Conservation (phyloP, 1,284 basidiomycete genomes). For the Trichosporon sp. region DNA sequence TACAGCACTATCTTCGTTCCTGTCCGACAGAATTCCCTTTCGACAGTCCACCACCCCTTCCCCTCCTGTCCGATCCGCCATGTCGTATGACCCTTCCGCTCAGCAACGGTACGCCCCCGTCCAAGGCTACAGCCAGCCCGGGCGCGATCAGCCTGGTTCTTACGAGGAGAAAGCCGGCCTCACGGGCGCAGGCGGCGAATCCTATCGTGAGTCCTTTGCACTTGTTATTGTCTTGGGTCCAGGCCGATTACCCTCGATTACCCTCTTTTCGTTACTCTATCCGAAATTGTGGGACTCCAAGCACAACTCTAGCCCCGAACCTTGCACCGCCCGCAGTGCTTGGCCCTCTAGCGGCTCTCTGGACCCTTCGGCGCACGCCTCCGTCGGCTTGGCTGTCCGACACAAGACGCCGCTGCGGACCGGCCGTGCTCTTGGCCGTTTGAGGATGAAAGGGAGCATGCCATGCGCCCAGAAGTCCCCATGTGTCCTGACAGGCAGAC, state of each 20-base stretch:
- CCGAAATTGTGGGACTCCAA: conserved; percentile 4
- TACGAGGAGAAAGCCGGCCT: background rate
- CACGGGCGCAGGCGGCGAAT: background rate
- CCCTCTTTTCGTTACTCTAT: background rate
- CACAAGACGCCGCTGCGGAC: conserved; percentile 2
- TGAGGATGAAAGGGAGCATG: background rate
- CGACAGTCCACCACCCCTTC: background rate
- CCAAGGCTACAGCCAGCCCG: conserved; percentile 33
- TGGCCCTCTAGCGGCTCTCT: background rate
- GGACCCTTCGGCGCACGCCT: background rate
- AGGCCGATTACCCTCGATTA: background rate
- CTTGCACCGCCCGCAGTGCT: background rate
- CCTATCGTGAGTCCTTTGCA: conserved; percentile 10
- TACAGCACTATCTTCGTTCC: conserved; percentile 1
- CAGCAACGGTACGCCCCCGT: conserved; percentile 39
- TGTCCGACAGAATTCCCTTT: background rate
- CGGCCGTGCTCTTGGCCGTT: background rate
- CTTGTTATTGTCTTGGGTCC: background rate
- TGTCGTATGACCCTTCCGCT: conserved; percentile 23
- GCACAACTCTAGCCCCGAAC: background rate
- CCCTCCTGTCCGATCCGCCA: conserved; percentile 15
- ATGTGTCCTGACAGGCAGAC: conserved; percentile 1
- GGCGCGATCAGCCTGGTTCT: conserved; percentile 4
- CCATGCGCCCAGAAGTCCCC: background rate
- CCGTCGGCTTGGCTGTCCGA: background rate